A percentile compares a stretch with the other conserved stretches of the same genome.
Evolutionary conservation across 2,329 filamentous ascomycete genomes (phyloP).

Genomic region (Phaeosphaeriaceae sp.): DNA sequence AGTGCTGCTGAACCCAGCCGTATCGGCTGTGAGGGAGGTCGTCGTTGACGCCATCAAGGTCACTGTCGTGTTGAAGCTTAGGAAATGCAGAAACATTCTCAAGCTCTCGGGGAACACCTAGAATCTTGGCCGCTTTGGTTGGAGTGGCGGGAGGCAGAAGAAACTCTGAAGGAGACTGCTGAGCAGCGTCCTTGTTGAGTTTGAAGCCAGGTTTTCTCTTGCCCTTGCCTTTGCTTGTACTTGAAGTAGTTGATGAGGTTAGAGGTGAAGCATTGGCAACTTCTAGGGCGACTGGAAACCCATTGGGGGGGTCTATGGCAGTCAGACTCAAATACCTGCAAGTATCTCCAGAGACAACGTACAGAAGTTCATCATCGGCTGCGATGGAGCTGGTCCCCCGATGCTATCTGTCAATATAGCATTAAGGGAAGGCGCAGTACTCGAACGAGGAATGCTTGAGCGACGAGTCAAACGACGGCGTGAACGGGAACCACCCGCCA

Average conservation of each 20-base stretch:
- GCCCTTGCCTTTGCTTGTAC: conserved; percentile 4
- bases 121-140: conserved; percentile 28
- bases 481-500: conserved; percentile 5
- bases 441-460: conserved; percentile 20
- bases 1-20: not conserved
- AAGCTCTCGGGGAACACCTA: conserved; percentile 16
- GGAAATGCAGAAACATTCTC: not conserved
- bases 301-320: conserved; percentile 2
- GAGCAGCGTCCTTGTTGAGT: conserved; percentile 8
- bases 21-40: conserved; percentile 1
- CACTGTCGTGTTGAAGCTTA: conserved; percentile 3
- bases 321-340: not conserved
- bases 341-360: not conserved
- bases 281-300: conserved; percentile 1
- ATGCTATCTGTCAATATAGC: conserved; percentile 9
- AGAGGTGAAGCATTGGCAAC: not conserved
- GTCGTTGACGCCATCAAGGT: conserved; percentile 1
- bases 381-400: conserved; percentile 5
- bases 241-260: conserved; percentile 7
- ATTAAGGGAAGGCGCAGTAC: conserved; percentile 19
- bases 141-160: conserved; percentile 28
- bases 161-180: conserved; percentile 7
- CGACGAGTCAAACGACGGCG: conserved; percentile 26
- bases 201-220: conserved; percentile 28
- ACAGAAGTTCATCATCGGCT: conserved; percentile 8